Conservation (phyloP, 106 monocot genomes). For the Allium fistulosum region DNA sequence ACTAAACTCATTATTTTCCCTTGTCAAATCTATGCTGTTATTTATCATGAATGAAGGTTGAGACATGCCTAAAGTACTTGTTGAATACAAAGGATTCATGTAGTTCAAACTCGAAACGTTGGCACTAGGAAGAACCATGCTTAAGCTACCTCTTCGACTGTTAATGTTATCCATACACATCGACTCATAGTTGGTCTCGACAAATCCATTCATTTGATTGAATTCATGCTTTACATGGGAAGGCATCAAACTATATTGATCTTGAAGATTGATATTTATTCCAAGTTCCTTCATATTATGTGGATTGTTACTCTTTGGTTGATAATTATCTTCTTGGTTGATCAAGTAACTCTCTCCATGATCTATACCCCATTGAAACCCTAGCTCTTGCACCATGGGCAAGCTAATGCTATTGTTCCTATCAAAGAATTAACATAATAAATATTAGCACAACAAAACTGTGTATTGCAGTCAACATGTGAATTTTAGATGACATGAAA, state of each 20-base stretch:
- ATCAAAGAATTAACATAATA: neutral
- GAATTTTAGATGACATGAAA: neutral
- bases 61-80: neutral
- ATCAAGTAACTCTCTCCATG: conserved; percentile 1
- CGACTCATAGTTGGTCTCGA: neutral
- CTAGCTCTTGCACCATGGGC: conserved; percentile 3
- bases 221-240: neutral
- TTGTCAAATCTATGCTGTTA: neutral
- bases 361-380: conserved; percentile 7
- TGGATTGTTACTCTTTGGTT: neutral
- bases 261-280: neutral
- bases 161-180: neutral
- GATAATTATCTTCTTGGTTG: neutral
- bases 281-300: neutral
- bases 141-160: conserved; percentile 1
- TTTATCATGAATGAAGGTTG: neutral
- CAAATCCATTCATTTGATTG: neutral
- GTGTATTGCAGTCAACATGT: neutral
- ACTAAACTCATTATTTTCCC: neutral
- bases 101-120: neutral
- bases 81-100: neutral
- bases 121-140: conserved; percentile 6
- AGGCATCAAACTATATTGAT: neutral
- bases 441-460: neutral
- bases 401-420: neutral